phyloP scores from a whole-genome alignment of 163 green algal species.

The Scenedesmus sp. region DNA sequence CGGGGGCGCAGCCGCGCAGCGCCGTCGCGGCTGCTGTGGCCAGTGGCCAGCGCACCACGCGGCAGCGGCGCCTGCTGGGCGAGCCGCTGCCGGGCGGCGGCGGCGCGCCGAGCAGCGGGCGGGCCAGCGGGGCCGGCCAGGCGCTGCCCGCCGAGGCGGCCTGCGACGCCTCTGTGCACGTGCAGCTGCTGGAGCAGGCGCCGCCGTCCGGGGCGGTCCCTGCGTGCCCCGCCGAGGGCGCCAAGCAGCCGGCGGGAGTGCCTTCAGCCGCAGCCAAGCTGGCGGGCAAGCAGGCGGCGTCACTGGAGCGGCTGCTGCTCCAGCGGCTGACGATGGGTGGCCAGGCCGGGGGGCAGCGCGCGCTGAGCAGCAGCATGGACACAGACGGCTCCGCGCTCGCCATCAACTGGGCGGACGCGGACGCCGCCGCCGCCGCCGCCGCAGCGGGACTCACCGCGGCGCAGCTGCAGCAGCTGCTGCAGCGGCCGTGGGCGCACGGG shows the following conservation, averaged over 20 bases:
- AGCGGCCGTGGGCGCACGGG: slow-evolving; percentile 24
- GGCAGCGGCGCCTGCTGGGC: background rate
- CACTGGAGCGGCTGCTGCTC: slow-evolving; percentile 11
- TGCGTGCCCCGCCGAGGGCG: slow-evolving; percentile 11
- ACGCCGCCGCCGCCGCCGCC: slow-evolving; percentile 2
- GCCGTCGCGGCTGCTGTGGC: too few relatives aligned
- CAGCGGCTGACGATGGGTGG: slow-evolving; percentile 11
- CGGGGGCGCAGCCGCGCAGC: too few relatives aligned
- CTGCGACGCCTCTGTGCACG: background rate
- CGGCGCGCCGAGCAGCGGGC: background rate
- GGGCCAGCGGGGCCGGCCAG: background rate
- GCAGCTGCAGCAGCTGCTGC: slow-evolving; percentile 35
- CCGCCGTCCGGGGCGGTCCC: too few relatives aligned
- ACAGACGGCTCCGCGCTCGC: slow-evolving; percentile 16
- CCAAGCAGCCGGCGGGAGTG: background rate
- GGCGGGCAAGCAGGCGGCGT: slow-evolving; percentile 1
- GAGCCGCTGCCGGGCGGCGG: too few relatives aligned
- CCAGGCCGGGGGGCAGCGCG: background rate
- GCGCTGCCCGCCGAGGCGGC: background rate
- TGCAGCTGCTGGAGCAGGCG: too few relatives aligned
- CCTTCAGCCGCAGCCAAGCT: background rate
- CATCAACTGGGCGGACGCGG: background rate
- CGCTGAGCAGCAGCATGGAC: slow-evolving; percentile 18
- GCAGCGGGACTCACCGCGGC: slow-evolving; percentile 8
- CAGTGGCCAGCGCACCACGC: background rate